Evolutionary conservation across 2,329 filamentous ascomycete genomes (phyloP), one percentile per base, ranked within the genome.

Genomic region (Colletotrichum tanaceti): DNA sequence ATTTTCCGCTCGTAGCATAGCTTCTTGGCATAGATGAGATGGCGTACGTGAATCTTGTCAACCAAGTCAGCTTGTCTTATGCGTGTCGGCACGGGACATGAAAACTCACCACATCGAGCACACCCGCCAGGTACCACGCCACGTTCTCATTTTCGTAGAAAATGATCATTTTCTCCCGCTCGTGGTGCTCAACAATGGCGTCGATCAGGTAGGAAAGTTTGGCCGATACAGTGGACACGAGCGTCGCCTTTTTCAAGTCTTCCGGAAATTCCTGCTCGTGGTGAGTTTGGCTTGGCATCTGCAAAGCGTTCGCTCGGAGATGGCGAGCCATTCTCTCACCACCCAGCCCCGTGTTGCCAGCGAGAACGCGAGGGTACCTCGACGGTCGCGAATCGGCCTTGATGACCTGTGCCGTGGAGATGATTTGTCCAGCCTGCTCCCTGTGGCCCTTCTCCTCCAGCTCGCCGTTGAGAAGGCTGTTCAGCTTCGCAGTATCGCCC

Each of bases 71-170:
- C 38, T 49, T 16, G 6, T 39, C 60, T 39, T n/a, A n/a, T n/a
- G 10, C 59, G 22, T 4, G 55, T 55, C 7, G 22, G 7, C 39
- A 41, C 10, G 3, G 57, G 24, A 13, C 16, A 20, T 11, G 18
- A 44, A 46, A 5, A 79, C 84, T 74, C 73, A 86, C 84, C 39
- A 95, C 85, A 72, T 98, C 94, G 0, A 98, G 85, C 38, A 91
- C 89, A 75, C 94, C 90, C 0, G 93, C 92, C 46, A 98, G 87
- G 79, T 97, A 97, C 78, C 88, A 97, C 1, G 93, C 94, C 2
- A 92, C 86, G 73, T 97, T 95, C 69, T 96, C 91, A 39, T 92
- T 91, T 70, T 97, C 93, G 77, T 97, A 98, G 77, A 98, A 98
- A 11, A 98, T 87, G 60, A 98, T 88, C 4, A 97, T 96, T 78